Evolutionary conservation across 331 rosid genomes (phyloP).

Genomic region (Rhamnella rubrinervis): DNA sequence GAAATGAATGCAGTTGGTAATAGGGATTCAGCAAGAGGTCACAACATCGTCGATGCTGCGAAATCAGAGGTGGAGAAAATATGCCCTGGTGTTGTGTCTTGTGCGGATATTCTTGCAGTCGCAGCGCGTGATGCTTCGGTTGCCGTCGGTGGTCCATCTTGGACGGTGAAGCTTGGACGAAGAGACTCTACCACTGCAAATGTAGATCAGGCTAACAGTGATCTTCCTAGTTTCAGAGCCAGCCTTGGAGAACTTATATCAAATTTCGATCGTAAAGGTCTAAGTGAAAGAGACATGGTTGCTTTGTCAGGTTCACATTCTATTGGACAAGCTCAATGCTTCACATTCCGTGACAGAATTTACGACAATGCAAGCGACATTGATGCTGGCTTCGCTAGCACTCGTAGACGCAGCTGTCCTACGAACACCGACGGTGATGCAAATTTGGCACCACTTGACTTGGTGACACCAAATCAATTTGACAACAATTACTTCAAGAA

Average conservation of each 20-base stretch:
- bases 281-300: slow-evolving; percentile 34
- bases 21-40: slow-evolving; percentile 23
- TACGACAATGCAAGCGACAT: too few species aligned
- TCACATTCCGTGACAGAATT: too few species aligned
- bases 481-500: slow-evolving; percentile 35
- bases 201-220: slow-evolving; percentile 9
- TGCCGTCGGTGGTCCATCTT: slow-evolving; percentile 34
- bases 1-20: slow-evolving; percentile 26
- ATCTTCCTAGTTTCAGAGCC: slow-evolving; percentile 21
- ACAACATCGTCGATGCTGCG: slow-evolving; percentile 25
- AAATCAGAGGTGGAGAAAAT: slow-evolving; percentile 28
- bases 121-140: slow-evolving; percentile 42
- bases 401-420: too few species aligned
- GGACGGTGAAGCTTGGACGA: slow-evolving; percentile 36
- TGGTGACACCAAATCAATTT: slow-evolving; percentile 29
- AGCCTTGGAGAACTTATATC: slow-evolving; percentile 13
- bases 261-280: slow-evolving; percentile 21
- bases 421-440: too few species aligned
- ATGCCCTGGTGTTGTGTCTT: slow-evolving; percentile 42
- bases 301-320: too few species aligned
- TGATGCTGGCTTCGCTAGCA: too few species aligned
- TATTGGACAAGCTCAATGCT: too few species aligned
- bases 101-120: slow-evolving; percentile 32
- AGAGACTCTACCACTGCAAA: slow-evolving; percentile 41
- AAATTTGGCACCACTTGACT: too few species aligned